These are phyloP conservation scores for Aureobasidium musti DNA, from an alignment of 2,329 filamentous ascomycete species.

Conservation along the genomic window DNA sequence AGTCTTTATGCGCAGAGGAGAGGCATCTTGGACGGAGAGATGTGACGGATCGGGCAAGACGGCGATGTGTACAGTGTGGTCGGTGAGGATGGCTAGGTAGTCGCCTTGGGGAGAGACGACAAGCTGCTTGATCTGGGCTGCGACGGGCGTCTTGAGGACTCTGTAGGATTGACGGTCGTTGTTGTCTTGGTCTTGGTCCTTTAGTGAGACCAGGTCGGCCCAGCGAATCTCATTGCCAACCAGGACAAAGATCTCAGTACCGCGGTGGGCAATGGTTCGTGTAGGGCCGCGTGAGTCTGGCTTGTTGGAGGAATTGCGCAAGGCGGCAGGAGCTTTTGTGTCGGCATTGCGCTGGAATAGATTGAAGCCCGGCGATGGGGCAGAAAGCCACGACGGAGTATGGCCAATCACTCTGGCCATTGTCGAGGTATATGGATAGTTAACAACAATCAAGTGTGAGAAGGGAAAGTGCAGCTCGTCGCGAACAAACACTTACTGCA, in stretches of 20 bases:
- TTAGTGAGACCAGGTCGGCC: conserved; percentile 79
- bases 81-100: conserved; percentile 81
- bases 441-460: neutral
- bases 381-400: conserved; percentile 83
- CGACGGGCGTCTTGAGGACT: conserved; percentile 71
- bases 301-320: conserved; percentile 23
- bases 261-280: conserved; percentile 73
- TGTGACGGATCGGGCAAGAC: conserved; percentile 80
- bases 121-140: conserved; percentile 81
- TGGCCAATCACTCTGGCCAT: conserved; percentile 89
- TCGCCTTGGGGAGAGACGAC: conserved; percentile 78
- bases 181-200: conserved; percentile 52
- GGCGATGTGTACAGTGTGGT: conserved; percentile 84
- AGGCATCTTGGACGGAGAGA: conserved; percentile 67
- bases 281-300: conserved; percentile 44
- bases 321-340: conserved; percentile 30
- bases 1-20: conserved; percentile 75
- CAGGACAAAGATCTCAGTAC: conserved; percentile 85
- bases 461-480: neutral
- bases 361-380: conserved; percentile 72
- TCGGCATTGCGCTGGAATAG: conserved; percentile 62
- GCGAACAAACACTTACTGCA: neutral
- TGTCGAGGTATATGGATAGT: conserved; percentile 33
- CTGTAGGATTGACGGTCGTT: conserved; percentile 1
- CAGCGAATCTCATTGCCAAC: conserved; percentile 89